phyloP scores from a whole-genome alignment of 2,329 filamentous ascomycete genomes.

The Paecilomyces dactylethromorphus region DNA sequence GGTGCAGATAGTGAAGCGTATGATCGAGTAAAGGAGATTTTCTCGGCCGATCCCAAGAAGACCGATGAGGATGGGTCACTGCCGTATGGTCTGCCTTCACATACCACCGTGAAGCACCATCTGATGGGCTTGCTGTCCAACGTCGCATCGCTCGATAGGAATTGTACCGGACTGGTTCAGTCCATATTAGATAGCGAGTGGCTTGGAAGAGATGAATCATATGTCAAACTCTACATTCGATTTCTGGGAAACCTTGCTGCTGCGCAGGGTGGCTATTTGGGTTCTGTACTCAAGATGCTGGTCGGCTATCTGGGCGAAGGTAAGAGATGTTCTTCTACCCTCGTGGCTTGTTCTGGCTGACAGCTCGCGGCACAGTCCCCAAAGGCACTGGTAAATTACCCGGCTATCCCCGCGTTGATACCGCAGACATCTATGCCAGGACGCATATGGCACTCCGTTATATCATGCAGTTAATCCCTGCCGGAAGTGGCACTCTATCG shows the following conservation, averaged over 20 bases:
- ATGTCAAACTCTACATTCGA: slow-evolving; percentile 50
- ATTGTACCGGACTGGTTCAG: slow-evolving; percentile 52
- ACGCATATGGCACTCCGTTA: slow-evolving; percentile 71
- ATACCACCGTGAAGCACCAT: slow-evolving; percentile 50
- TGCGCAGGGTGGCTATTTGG: slow-evolving; percentile 72
- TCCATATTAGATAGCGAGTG: slow-evolving; percentile 54
- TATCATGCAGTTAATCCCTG: slow-evolving; percentile 73
- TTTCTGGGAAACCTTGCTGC: slow-evolving; percentile 64
- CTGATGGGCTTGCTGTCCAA: slow-evolving; percentile 53
- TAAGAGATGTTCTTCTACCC: slow-evolving; percentile 34
- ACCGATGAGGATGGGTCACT: slow-evolving; percentile 23
- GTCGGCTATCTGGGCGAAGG: slow-evolving; percentile 65
- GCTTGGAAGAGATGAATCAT: slow-evolving; percentile 55
- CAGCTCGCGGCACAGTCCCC: slow-evolving; percentile 35
- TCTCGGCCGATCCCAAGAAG: slow-evolving; percentile 42
- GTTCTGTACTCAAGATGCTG: slow-evolving; percentile 69
- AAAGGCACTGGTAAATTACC: slow-evolving; percentile 48
- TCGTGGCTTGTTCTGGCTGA: slow-evolving; percentile 13
- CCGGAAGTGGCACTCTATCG: slow-evolving; percentile 64
- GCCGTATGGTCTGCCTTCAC: slow-evolving; percentile 43
- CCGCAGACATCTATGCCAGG: slow-evolving; percentile 61
- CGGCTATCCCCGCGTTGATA: slow-evolving; percentile 52
- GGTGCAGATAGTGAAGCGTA: slow-evolving; percentile 51
- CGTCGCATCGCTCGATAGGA: slow-evolving; percentile 48
- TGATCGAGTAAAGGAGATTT: slow-evolving; percentile 49